Evolutionary conservation across 345 rosid genomes (phyloP), one percentile per base, ranked within the genome.

Genomic region (Eucalyptus decipiens): DNA sequence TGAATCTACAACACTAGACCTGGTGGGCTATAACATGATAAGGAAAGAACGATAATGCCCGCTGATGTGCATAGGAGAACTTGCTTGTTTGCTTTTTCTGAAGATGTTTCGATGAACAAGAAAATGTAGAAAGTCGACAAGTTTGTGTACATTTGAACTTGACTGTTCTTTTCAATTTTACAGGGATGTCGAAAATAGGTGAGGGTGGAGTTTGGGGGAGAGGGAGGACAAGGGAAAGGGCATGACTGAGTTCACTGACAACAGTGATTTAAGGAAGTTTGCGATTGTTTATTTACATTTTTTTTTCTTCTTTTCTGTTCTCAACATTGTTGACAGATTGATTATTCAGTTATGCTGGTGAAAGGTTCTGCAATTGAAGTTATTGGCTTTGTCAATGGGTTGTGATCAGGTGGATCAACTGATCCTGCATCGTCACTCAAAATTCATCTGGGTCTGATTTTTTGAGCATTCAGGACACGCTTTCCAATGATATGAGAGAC

Each of bases 1-100:
- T 86, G 86, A 89, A 72, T 86, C 49, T 92, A 37, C 90, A 88
- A 89, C 69, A 50, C 13, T 90, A 91, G 91, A 42, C 43, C 47
- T 49, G 24, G 88, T 88, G 85, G 62, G 40, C 88, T 80, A 87
- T 60, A 19, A 86, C 11, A 34, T 50, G 43, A 24, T 14, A 7
- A 67, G 28, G 65, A 60, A 28, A 83, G 87, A 52, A 47, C 50
- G 37, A 45, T 14, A 67, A 86, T 28, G 88, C 60, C 52, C 16
- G 28, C 51, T 62, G 6, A 60, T n/a, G 89, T 87, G 88, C 88
- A 85, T 86, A 90, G 52, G 23, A 30, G 85, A 56, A 45, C 40
- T 19, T 67, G 40, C 52, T 47, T 50, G 85, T 67, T 69, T 45
- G 11, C 49, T 67, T 28, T 43, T 62, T 45, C 51, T 11, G 40